Evolutionary conservation across 2,329 filamentous ascomycete genomes (phyloP).

Genomic region (Aureobasidium zeae): DNA sequence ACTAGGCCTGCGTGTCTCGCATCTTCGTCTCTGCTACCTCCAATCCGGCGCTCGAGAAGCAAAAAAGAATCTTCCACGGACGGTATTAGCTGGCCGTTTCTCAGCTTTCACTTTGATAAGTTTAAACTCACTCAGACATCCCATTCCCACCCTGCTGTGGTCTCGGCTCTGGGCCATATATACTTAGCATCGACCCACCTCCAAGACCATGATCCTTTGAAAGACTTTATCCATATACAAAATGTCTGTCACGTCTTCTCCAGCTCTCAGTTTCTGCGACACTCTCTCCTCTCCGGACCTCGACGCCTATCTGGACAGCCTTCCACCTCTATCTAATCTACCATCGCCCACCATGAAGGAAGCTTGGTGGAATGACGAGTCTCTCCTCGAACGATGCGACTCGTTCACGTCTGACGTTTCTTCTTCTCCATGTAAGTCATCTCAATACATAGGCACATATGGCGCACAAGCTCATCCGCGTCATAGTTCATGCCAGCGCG

Average conservation of each 20-base stretch:
- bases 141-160: neutral
- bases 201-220: conserved; percentile 8
- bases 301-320: conserved; percentile 25
- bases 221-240: conserved; percentile 1
- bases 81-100: conserved; percentile 10
- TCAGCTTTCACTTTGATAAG: neutral
- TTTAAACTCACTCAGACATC: conserved; percentile 4
- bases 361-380: conserved; percentile 19
- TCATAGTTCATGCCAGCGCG: conserved; percentile 1
- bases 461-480: neutral
- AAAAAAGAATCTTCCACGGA: conserved; percentile 8
- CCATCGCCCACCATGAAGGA: conserved; percentile 25
- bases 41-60: conserved; percentile 4
- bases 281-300: conserved; percentile 26
- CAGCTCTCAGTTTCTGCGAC: conserved; percentile 25
- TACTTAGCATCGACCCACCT: conserved; percentile 3
- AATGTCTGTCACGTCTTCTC: conserved; percentile 21
- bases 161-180: conserved; percentile 11
- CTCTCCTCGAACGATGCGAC: conserved; percentile 19
- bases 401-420: conserved; percentile 15
- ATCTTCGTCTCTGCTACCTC: conserved; percentile 4
- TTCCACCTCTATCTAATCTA: conserved; percentile 24
- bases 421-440: neutral
- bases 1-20: conserved; percentile 7
- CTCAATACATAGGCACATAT: neutral